Evolutionary conservation across 2,329 filamentous ascomycete genomes (phyloP), one percentile per base, ranked within the genome.

Genomic region (Xylariaceae sp.): DNA sequence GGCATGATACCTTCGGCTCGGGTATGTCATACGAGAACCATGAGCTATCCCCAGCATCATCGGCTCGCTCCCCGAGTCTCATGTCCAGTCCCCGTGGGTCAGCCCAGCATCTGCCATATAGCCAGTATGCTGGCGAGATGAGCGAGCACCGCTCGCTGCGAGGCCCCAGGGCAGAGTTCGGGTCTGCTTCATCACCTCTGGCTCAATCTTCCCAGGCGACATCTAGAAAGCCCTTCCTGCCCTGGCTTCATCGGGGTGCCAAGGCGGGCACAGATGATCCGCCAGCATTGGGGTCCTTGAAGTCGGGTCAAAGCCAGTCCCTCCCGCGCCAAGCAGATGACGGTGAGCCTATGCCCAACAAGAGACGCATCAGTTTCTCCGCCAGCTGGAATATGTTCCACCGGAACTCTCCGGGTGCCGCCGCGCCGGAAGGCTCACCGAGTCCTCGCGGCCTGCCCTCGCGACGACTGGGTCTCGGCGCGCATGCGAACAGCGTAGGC

Each of bases 241-340:
- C 64, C 32, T 77, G 71, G 46, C 68, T 79, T 35, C 75, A 79
- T 31, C 76, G 75, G 27, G 70, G 72, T 17, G 64, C 72, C 5
- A 87, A 86, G 57, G 68, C 68, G 1, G 51, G 69, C 5, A n/a
- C n/a, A n/a, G 70, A 74, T 7, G 72, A 74, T 19, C 70, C 77
- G 0, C 80, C 79, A 5, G 65, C 72, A 1, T 58, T 88, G 6
- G 85, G 85, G 1, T 77, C 72, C 14, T 62, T 89, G 11, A 85
- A 84, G 50, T 61, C 74, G 19, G 72, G 75, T 0, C 83, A 90
- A 52, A 88, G 83, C 48, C 83, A 86, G 51, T 90, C 85, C 0
- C 77, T 92, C 44, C 85, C 85, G 5, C 65, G 73, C 13, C 69
- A 71, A 39, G 60, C 60, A 40, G 83, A 73, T 15, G 76, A 77